These are phyloP conservation scores for Phytophthora ramorum DNA, from an alignment of 352 stramenopile species.

Conservation along the genomic window DNA sequence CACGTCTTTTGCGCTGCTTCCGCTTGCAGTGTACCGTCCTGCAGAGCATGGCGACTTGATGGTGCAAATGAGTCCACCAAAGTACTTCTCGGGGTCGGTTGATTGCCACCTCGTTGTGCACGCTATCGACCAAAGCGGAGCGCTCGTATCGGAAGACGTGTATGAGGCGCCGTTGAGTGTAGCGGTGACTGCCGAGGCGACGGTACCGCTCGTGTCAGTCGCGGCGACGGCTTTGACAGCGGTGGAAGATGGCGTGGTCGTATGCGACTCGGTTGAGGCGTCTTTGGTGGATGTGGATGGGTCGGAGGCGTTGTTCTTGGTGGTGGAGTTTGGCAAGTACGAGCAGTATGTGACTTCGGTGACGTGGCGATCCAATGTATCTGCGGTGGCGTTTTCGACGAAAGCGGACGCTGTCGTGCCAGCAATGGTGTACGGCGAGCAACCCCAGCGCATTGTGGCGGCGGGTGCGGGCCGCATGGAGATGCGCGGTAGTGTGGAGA, in stretches of 20 bases:
- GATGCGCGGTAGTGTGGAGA: slow-evolving; percentile 32
- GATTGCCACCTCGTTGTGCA: slow-evolving; percentile 24
- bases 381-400: slow-evolving; percentile 15
- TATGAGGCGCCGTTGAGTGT: slow-evolving; percentile 22
- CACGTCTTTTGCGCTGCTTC: slow-evolving; percentile 6
- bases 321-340: slow-evolving; percentile 31
- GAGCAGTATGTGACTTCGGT: slow-evolving; percentile 23
- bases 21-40: slow-evolving; percentile 6
- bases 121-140: slow-evolving; percentile 28
- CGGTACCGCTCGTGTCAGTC: slow-evolving; percentile 23
- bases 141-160: slow-evolving; percentile 21
- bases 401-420: slow-evolving; percentile 16
- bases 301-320: slow-evolving; percentile 44
- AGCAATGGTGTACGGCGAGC: slow-evolving; percentile 5
- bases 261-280: slow-evolving; percentile 26
- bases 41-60: slow-evolving; percentile 10
- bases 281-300: slow-evolving; percentile 46
- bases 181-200: slow-evolving; percentile 30
- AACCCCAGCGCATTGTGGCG: slow-evolving; percentile 11
- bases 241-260: slow-evolving; percentile 35
- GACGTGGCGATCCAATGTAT: slow-evolving; percentile 15
- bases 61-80: slow-evolving; percentile 25
- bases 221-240: slow-evolving; percentile 13
- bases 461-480: slow-evolving; percentile 10
- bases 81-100: slow-evolving; percentile 42